Evolutionary conservation across 352 stramenopile species (phyloP).

Genomic region (Hyaloperonospora brassicae): DNA sequence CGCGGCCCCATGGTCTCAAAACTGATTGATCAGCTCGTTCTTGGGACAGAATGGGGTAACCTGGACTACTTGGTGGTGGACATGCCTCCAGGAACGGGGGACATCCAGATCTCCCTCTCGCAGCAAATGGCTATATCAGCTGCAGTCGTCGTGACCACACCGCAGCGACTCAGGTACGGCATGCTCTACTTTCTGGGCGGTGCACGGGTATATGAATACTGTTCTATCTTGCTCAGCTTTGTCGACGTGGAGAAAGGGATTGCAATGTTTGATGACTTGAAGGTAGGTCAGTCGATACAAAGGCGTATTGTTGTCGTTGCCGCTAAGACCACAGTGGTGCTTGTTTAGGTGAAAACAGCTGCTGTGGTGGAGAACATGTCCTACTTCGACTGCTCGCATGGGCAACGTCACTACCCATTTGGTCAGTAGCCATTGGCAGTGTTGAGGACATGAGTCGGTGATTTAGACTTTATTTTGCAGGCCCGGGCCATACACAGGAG

Average conservation of each 20-base stretch:
- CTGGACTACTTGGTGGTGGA: conserved; percentile 99
- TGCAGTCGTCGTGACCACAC: conserved; percentile 98
- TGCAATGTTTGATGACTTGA: conserved; percentile 96
- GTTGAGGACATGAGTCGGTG: not conserved
- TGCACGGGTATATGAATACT: not conserved
- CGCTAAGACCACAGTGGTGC: conserved; percentile 4
- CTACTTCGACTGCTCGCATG: conserved; percentile 90
- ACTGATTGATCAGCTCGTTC: conserved; percentile 93
- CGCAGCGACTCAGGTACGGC: conserved; percentile 88
- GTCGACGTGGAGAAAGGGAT: conserved; percentile 99
- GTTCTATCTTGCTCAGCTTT: conserved; percentile 56
- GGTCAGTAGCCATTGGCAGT: conserved; percentile 25
- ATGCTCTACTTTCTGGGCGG: not conserved
- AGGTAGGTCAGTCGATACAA: conserved; percentile 30
- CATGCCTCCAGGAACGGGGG: conserved; percentile 98
- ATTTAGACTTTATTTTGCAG: conserved; percentile 18
- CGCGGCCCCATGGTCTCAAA: conserved; percentile 97
- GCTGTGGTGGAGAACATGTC: conserved; percentile 99
- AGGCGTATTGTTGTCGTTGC: no score
- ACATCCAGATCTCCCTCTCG: conserved; percentile 98
- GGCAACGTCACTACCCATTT: conserved; percentile 82
- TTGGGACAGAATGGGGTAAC: conserved; percentile 96
- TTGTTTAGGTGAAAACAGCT: conserved; percentile 87
- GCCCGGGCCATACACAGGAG: conserved; percentile 62
- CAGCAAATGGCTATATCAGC: conserved; percentile 96